Percentiles rank a stretch among this genome's conserved stretches.
phyloP scores from a whole-genome alignment of 441 rosid genomes.

The Croton setiger region DNA sequence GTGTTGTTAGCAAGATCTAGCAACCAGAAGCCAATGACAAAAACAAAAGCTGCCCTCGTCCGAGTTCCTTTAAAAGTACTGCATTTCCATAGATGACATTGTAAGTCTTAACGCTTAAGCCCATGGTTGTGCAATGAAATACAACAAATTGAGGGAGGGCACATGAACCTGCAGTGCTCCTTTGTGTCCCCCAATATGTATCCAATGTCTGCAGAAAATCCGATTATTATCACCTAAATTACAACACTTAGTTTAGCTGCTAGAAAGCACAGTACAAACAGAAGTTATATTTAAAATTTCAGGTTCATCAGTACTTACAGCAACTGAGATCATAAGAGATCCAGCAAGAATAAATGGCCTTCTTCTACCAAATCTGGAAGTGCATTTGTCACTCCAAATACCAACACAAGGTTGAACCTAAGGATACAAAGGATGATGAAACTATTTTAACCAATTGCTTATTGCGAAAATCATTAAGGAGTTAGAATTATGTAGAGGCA shows the following conservation, averaged over 20 bases:
- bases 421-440: conserved; percentile 4
- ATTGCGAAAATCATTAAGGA: neutral
- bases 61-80: conserved; percentile 85
- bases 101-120: conserved; percentile 14
- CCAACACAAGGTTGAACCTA: conserved; percentile 99
- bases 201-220: conserved; percentile 98
- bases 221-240: conserved; percentile 89
- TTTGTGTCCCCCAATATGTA: conserved; percentile 76
- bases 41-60: conserved; percentile 80
- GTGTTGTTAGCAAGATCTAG: conserved; percentile 97
- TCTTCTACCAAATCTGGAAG: conserved; percentile 84
- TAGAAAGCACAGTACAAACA: conserved; percentile 19
- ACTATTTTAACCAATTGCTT: neutral
- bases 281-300: conserved; percentile 3
- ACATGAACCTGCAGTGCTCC: conserved; percentile 85
- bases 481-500: neutral
- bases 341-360: conserved; percentile 91
- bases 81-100: conserved; percentile 30
- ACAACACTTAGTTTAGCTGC: conserved; percentile 54
- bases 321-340: conserved; percentile 72
- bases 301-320: conserved; percentile 52
- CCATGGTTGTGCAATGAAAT: conserved; percentile 1
- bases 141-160: conserved; percentile 23
- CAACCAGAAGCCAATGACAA: conserved; percentile 93
- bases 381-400: conserved; percentile 95